Percentiles rank a stretch among this genome's conserved stretches.
These are phyloP conservation scores for Gyrodon lividus DNA, from an alignment of 768 basidiomycete species.

Conservation along the genomic window DNA sequence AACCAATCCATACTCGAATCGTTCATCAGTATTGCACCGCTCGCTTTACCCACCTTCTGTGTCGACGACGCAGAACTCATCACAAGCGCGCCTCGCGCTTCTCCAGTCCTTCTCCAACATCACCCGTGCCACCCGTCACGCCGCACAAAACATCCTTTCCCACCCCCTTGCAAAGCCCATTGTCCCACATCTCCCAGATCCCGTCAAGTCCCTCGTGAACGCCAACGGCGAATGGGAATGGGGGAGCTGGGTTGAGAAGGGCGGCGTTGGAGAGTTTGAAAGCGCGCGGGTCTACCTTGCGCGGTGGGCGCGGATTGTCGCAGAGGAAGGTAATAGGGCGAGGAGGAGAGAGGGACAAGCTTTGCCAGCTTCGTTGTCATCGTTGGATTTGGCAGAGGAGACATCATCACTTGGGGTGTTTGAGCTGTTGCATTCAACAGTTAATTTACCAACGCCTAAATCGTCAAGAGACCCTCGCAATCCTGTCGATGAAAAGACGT, in stretches of 20 bases:
- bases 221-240: slow-evolving; percentile 91
- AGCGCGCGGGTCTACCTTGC: slow-evolving; percentile 95
- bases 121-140: slow-evolving; percentile 88
- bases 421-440: slow-evolving; percentile 76
- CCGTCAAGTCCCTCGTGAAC: slow-evolving; percentile 85
- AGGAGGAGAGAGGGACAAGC: slow-evolving; percentile 76
- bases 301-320: slow-evolving; percentile 94
- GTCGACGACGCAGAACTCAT: slow-evolving; percentile 49
- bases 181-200: slow-evolving; percentile 92
- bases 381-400: slow-evolving; percentile 54
- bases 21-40: slow-evolving; percentile 78
- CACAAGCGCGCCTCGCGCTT: slow-evolving; percentile 77
- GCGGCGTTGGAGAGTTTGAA: slow-evolving; percentile 94
- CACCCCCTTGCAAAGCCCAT: slow-evolving; percentile 97
- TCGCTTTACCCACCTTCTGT: slow-evolving; percentile 60
- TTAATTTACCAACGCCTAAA: slow-evolving; percentile 79
- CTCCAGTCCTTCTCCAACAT: slow-evolving; percentile 95
- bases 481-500: slow-evolving; percentile 72
- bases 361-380: slow-evolving; percentile 52
- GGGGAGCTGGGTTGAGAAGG: slow-evolving; percentile 91
- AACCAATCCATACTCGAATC: slow-evolving; percentile 57
- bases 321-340: slow-evolving; percentile 94
- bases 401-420: slow-evolving; percentile 81
- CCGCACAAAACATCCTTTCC: slow-evolving; percentile 91
- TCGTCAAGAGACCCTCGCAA: slow-evolving; percentile 76